phyloP scores from a whole-genome alignment of 306 rosid species.

The Hylodesmum podocarpum region DNA sequence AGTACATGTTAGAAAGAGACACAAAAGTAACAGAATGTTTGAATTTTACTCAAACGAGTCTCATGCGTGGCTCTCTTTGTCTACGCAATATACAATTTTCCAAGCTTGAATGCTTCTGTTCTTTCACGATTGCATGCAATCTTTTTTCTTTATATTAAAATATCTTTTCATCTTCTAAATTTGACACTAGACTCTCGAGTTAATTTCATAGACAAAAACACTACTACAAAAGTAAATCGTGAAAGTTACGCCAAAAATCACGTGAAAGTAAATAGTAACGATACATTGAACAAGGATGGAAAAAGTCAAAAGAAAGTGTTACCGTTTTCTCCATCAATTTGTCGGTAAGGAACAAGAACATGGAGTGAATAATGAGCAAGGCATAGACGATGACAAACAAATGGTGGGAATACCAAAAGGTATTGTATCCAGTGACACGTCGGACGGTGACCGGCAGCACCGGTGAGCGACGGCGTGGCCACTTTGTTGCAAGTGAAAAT shows the following conservation, averaged over 20 bases:
- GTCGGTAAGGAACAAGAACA: slow-evolving; percentile 82
- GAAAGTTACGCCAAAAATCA: not conserved
- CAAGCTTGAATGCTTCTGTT: not conserved
- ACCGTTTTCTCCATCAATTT: slow-evolving; percentile 71
- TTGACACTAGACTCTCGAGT: not conserved
- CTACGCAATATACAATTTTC: not conserved
- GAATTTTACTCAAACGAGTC: not conserved
- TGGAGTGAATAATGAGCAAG: slow-evolving; percentile 79
- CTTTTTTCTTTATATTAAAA: not conserved
- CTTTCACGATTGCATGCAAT: not conserved
- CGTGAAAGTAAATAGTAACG: not conserved
- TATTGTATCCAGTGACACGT: slow-evolving; percentile 73
- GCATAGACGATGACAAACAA: slow-evolving; percentile 81
- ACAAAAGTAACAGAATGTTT: not conserved
- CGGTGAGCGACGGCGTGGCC: slow-evolving; percentile 74
- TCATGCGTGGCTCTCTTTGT: not conserved
- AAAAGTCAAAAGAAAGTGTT: not conserved
- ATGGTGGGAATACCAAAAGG: slow-evolving; percentile 95
- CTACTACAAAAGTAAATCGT: not conserved
- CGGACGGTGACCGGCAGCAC: slow-evolving; percentile 58
- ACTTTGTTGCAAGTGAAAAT: slow-evolving; percentile 72
- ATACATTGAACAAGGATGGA: not conserved
- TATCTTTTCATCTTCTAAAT: not conserved
- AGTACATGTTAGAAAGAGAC: not conserved
- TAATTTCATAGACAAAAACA: not conserved